Evolutionary conservation across 805 yeast genomes (phyloP), one percentile per base, ranked within the genome.

Genomic region (Schwanniomyces polymorphus): DNA sequence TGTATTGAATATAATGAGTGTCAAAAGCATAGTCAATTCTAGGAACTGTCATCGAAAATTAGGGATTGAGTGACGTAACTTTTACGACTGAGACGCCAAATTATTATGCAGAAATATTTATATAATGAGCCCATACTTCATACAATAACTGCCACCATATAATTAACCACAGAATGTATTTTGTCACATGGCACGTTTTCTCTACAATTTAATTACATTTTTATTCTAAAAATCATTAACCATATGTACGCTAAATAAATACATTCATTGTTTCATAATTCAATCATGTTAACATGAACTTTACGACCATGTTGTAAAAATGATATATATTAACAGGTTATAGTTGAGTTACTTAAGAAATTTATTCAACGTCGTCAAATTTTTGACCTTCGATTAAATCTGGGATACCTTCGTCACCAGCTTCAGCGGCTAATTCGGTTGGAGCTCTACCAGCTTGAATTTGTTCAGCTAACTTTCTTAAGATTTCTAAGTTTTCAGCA

Each of bases 401-500:
- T 54, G 89, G 89, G 58, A 85, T 83, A 56, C 83, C 86, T 63
- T 81, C 87, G 54, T 79, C 84, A 42, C 38, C 78, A 49, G 70
- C 81, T 56, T 66, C 75, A 49, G 74, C 78, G 54, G 69, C 74
- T 52, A 68, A 75, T 54, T 70, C 77, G 40, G 66, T 68, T 42
- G 76, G 81, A 44, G 75, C 75, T 60, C 72, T 79, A 51, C 78
- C 83, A 47, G 75, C 74, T 78, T 89, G 91, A 72, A 88, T 75
- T 72, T 88, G 91, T 75, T 88, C 88, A 54, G 97, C 97, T 72
- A 92, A 80, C 76, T 86, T 81, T 70, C 89, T 85, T 73, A 92
- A 81, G 74, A 89, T 85, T 68, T 86, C 88, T 70, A 90, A 84
- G 76, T 94, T 88, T 75, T 92, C 98, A 59, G 96, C 88, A 66